Conservation (phyloP, 2,329 filamentous ascomycete genomes). For the Dothideomycetes sp. region DNA sequence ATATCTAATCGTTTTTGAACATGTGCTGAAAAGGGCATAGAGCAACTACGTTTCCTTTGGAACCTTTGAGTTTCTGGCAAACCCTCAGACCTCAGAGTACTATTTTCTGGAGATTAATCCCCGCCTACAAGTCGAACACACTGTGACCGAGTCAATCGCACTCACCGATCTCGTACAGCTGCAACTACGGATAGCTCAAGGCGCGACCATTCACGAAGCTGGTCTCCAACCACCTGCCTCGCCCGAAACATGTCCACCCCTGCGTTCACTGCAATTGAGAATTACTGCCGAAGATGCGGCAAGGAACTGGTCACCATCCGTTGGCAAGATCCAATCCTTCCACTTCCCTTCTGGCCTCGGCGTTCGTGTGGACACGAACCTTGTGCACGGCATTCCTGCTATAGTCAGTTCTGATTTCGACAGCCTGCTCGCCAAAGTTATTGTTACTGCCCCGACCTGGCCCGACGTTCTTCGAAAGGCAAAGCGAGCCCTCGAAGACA, state of each 20-base stretch:
- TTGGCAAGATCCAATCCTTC: conserved; percentile 47
- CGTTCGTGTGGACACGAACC: conserved; percentile 45
- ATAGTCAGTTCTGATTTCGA: conserved; percentile 47
- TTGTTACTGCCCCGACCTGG: conserved; percentile 45
- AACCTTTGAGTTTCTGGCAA: conserved; percentile 55
- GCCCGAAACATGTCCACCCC: conserved; percentile 21
- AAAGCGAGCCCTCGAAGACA: conserved; percentile 43
- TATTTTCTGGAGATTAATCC: conserved; percentile 54
- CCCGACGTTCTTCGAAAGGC: conserved; percentile 42
- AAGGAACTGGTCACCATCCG: conserved; percentile 44
- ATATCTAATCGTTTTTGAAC: neutral
- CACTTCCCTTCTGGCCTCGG: conserved; percentile 47
- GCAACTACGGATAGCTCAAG: conserved; percentile 45
- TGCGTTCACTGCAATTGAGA: conserved; percentile 44
- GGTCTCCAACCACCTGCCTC: conserved; percentile 11
- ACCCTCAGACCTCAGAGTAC: conserved; percentile 35
- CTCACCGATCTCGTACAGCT: conserved; percentile 43
- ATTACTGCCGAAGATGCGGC: conserved; percentile 46
- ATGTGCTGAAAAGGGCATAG: too few relatives aligned
- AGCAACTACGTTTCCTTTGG: conserved; percentile 48
- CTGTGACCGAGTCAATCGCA: conserved; percentile 47
- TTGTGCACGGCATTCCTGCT: conserved; percentile 27
- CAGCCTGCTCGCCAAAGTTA: conserved; percentile 48
- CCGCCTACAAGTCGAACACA: conserved; percentile 51
- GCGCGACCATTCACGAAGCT: conserved; percentile 28